A percentile compares a stretch with the other conserved stretches of the same genome.
Evolutionary conservation across 371 early-diverging fungal genomes (phyloP).

Genomic region (Dichotomocladium elegans): DNA sequence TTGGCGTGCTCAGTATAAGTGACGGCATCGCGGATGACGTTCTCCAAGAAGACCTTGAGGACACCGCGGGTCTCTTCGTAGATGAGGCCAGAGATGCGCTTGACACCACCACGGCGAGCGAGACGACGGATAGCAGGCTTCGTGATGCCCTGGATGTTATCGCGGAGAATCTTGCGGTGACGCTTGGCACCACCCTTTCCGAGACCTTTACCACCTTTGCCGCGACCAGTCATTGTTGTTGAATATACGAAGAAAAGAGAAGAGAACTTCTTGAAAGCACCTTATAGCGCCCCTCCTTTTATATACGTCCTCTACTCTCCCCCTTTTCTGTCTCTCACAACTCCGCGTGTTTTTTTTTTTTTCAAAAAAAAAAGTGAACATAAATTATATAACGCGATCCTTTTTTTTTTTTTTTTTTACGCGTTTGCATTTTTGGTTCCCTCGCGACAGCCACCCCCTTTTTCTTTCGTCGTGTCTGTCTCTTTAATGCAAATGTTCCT

Average conservation of each 20-base stretch:
- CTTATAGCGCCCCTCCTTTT: background rate
- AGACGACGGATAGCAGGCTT: conserved; percentile 99
- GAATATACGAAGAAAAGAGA: conserved; percentile 1
- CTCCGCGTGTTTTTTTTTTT: too few relatives aligned
- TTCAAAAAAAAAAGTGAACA: too few relatives aligned
- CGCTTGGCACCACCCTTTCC: conserved; percentile 92
- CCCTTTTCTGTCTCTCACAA: too few relatives aligned
- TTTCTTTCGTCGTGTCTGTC: too few relatives aligned
- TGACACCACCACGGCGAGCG: conserved; percentile 99
- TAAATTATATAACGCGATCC: too few relatives aligned
- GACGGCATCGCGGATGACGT: conserved; percentile 97
- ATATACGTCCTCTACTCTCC: background rate
- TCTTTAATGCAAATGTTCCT: too few relatives aligned
- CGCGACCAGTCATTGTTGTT: conserved; percentile 76
- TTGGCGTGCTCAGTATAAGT: conserved; percentile 99
- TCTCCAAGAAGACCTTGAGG: conserved; percentile 96
- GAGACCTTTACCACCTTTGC: conserved; percentile 96
- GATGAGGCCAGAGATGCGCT: conserved; percentile 97
- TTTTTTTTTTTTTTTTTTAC: background rate
- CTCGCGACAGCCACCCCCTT: too few relatives aligned
- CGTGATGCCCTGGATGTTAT: conserved; percentile 95
- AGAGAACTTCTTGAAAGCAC: conserved; percentile 1
- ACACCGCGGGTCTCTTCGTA: conserved; percentile 98
- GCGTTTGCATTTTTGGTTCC: too few relatives aligned
- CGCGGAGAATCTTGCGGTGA: conserved; percentile 65